Conservation (phyloP, 805 yeast species). For the Candida hungchunana region DNA sequence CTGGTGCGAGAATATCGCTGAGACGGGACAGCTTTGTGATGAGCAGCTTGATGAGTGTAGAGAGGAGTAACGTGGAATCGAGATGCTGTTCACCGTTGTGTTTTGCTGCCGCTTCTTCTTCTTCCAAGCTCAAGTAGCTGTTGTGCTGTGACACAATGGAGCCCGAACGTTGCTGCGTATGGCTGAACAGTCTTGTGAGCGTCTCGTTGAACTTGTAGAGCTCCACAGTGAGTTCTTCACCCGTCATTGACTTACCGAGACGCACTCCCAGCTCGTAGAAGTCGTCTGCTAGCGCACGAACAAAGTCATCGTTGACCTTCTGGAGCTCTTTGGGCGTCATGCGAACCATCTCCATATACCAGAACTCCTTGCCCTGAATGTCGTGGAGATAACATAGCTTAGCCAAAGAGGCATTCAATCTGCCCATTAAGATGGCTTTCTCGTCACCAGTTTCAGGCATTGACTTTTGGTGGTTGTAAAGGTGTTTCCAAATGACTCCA, state of each 20-base stretch:
- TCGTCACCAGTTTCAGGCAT: not conserved
- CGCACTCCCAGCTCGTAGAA: slow-evolving; percentile 14
- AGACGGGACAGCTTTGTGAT: slow-evolving; percentile 15
- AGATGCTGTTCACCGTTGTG: too few species aligned
- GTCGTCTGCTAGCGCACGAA: slow-evolving; percentile 14
- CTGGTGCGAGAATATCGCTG: slow-evolving; percentile 3
- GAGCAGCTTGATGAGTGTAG: slow-evolving; percentile 17
- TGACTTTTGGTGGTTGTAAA: not conserved
- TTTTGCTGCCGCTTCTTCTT: not conserved
- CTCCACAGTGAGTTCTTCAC: slow-evolving; percentile 15
- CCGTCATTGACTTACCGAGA: slow-evolving; percentile 10
- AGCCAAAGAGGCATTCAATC: slow-evolving; percentile 4
- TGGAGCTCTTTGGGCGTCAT: slow-evolving; percentile 22
- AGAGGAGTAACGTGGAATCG: slow-evolving; percentile 19
- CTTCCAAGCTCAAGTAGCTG: slow-evolving; percentile 4
- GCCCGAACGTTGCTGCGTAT: slow-evolving; percentile 4
- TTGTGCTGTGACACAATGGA: too few species aligned
- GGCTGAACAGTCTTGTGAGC: slow-evolving; percentile 20
- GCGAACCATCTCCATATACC: slow-evolving; percentile 20
- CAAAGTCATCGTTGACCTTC: slow-evolving; percentile 21
- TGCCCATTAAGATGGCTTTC: not conserved
- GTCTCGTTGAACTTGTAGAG: slow-evolving; percentile 26
- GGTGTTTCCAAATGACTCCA: too few species aligned
- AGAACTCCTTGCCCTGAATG: slow-evolving; percentile 18
- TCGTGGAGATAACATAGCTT: slow-evolving; percentile 16